Evolutionary conservation across 371 early-diverging fungal genomes (phyloP), one percentile per base, ranked within the genome.

Genomic region (Actinomortierella wolfii): DNA sequence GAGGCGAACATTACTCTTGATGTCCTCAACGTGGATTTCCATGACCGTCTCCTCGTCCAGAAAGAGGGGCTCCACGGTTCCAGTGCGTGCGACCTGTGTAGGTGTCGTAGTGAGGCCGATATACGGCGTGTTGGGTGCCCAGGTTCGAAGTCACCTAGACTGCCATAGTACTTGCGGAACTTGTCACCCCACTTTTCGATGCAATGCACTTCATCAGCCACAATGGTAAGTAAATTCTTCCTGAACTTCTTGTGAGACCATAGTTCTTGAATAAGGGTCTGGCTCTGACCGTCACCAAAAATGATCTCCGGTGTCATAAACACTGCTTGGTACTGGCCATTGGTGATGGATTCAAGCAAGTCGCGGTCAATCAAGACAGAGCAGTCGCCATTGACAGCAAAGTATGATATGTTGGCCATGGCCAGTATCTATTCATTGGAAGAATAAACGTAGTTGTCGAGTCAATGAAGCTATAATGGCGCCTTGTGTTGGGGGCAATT

Each of bases 181-280:
- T 34, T 34, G 34, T 34, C 34, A 34, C 50, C 50, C 61, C 61
- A 61, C 48, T 61, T 54, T 54, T 61, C 49, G 15, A 54, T 26
- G 20, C 61, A 61, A 49, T 61, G 61, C 42, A 54, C 55, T 17
- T 61, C 61, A 21, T 61, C 61, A 8, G 54, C 41, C 15, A 61
- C 61, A 26, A 61, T 54, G 42, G 61, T 50, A 5, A 54, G 54
- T 42, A 61, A 48, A 42, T 4, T 18, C 2, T 44, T 21, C 47
- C 40, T 44, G 47, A 45, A 59, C 24, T 4, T 15, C 43, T 26
- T 44, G 8, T 51, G 4, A 1, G 45, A 34, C 60, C 60, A 59
- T 23, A 59, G 52, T 1, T 14, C 25, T 8, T n/a, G 60, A 1
- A 59, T 24, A 40, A 59, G 25, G 25, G n/a, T 52, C 40, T 34